A percentile compares a stretch with the other conserved stretches of the same genome.
Evolutionary conservation across 805 yeast species (phyloP).

Genomic region (Spathaspora boniae): DNA sequence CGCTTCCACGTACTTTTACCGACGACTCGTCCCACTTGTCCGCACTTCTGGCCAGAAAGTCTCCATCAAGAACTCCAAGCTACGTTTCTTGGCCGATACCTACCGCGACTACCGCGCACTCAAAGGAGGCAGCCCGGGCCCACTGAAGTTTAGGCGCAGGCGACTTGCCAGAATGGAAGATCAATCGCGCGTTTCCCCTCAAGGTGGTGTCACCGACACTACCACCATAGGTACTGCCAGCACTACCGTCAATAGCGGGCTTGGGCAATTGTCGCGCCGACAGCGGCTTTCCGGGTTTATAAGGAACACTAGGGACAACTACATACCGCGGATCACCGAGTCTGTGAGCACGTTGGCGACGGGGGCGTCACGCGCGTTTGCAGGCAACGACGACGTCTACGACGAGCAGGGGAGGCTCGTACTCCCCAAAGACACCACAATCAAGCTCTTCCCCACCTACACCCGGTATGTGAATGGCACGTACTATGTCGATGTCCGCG

Average conservation of each 20-base stretch:
- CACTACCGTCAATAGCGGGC: background rate
- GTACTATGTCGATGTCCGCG: slow-evolving; percentile 59
- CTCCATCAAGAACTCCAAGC: slow-evolving; percentile 15
- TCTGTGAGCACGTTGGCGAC: slow-evolving; percentile 47
- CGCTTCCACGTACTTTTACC: slow-evolving; percentile 17
- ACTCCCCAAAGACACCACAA: slow-evolving; percentile 55
- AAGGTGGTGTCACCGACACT: slow-evolving; percentile 2
- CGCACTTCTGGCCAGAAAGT: background rate
- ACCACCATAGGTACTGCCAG: background rate
- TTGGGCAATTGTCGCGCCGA: slow-evolving; percentile 30
- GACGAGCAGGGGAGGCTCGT: slow-evolving; percentile 26
- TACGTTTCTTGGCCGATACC: slow-evolving; percentile 25
- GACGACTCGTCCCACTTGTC: slow-evolving; percentile 5
- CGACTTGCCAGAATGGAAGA: slow-evolving; percentile 4
- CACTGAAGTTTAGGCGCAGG: slow-evolving; percentile 8
- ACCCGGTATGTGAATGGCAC: slow-evolving; percentile 22
- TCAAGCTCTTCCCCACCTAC: slow-evolving; percentile 46
- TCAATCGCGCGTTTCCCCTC: background rate
- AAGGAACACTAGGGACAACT: slow-evolving; percentile 52
- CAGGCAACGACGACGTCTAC: slow-evolving; percentile 21
- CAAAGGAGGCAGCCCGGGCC: slow-evolving; percentile 13
- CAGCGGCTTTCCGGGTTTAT: slow-evolving; percentile 50
- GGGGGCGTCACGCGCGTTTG: slow-evolving; percentile 38
- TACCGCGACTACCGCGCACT: slow-evolving; percentile 32
- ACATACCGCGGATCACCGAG: slow-evolving; percentile 50